Percentiles rank a stretch among this genome's conserved stretches.
Evolutionary conservation across 164 flowering plant species (phyloP).

Genomic region (Cinnamomum chago): DNA sequence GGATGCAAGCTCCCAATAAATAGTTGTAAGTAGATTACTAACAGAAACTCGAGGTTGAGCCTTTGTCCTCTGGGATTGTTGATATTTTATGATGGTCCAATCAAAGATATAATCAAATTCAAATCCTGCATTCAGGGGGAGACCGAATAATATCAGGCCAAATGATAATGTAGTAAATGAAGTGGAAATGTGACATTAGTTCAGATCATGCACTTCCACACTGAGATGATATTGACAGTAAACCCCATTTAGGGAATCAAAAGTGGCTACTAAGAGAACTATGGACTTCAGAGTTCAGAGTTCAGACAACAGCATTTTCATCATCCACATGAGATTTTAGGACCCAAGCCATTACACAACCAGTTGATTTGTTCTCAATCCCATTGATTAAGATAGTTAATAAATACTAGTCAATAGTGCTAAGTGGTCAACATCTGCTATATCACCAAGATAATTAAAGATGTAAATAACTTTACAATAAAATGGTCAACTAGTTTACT

Average conservation of each 20-base stretch:
- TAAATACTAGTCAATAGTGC: no score
- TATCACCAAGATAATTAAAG: no score
- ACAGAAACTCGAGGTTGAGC: conserved; percentile 59
- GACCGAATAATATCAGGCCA: background rate
- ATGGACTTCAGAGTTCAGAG: no score
- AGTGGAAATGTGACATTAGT: background rate
- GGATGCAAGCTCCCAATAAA: no score
- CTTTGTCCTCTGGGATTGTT: conserved; percentile 80
- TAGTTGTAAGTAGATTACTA: conserved; percentile 18
- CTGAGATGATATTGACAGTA: background rate
- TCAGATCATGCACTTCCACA: background rate
- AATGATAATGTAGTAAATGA: background rate
- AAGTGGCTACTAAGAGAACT: background rate
- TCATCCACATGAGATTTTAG: no score
- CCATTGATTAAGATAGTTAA: no score
- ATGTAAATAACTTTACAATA: no score
- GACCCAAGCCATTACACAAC: no score
- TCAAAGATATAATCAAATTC: conserved; percentile 91
- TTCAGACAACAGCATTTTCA: no score
- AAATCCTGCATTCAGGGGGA: conserved; percentile 51
- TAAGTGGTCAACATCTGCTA: no score
- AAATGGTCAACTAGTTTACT: no score
- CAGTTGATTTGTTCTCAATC: no score
- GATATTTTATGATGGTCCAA: conserved; percentile 96
- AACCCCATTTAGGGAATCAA: background rate